These are phyloP conservation scores for Populus hybrid DNA, from an alignment of 441 rosid genomes.

Conservation along the genomic window DNA sequence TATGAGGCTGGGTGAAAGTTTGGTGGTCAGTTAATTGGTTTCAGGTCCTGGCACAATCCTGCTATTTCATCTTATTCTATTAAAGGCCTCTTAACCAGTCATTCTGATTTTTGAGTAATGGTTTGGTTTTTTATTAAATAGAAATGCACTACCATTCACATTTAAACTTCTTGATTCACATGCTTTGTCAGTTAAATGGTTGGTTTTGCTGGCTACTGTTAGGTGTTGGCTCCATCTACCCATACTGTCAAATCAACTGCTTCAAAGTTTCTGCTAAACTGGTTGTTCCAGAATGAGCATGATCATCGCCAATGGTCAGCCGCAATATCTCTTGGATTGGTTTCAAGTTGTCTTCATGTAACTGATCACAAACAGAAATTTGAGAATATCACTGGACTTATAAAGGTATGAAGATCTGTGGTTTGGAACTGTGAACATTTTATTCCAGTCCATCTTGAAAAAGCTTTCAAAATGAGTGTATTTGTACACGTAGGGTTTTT, in stretches of 20 bases:
- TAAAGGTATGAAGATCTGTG: slow-evolving; percentile 53
- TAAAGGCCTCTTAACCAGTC: neutral
- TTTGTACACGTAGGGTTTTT: neutral
- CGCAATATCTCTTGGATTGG: slow-evolving; percentile 86
- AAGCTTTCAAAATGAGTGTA: neutral
- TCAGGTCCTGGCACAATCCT: neutral
- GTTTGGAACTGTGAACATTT: slow-evolving; percentile 1
- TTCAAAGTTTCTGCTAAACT: slow-evolving; percentile 73
- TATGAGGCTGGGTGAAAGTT: neutral
- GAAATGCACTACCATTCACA: neutral
- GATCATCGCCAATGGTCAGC: slow-evolving; percentile 98
- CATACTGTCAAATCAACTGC: slow-evolving; percentile 72
- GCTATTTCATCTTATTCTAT: neutral
- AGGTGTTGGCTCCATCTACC: slow-evolving; percentile 88
- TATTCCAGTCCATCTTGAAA: neutral
- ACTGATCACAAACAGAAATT: slow-evolving; percentile 84
- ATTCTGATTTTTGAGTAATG: neutral
- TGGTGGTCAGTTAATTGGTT: neutral
- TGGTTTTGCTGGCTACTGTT: slow-evolving; percentile 29
- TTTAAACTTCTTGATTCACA: neutral
- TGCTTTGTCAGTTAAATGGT: slow-evolving; percentile 6
- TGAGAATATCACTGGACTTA: slow-evolving; percentile 65
- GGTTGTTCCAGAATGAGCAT: slow-evolving; percentile 83
- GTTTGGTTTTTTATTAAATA: neutral
- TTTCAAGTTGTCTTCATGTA: slow-evolving; percentile 68